Evolutionary conservation across 2,329 filamentous ascomycete species (phyloP), one percentile per base, ranked within the genome.

Genomic region (Phoma herbarum): DNA sequence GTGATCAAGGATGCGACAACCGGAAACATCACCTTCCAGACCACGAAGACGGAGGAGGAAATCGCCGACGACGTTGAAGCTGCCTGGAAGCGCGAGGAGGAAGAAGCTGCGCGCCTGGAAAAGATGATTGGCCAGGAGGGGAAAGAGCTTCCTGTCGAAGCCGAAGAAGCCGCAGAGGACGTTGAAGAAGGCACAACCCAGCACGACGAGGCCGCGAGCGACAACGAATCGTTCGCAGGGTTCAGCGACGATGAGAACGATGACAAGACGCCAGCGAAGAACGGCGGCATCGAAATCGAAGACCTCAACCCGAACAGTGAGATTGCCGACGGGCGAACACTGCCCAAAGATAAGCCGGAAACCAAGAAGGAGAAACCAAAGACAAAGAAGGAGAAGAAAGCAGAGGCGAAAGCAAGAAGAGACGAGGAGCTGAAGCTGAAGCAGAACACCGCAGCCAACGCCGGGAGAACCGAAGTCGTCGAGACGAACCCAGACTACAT

Each of bases 1-100:
- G 84, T 99, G n/a, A 81, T 96, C 41, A 86, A 84, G 61, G 79
- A 83, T 23, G 68, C 66, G 0, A 67, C 70, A 2, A 83, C 89
- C 28, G 87, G 87, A 8, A 73, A 70, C 16, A 62, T 82, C 5
- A 75, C 79, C 6, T 83, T 80, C 57, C 66, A 69, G 60, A 74
- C 74, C 25, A 64, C 66, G 25, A 71, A 74, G 61, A 67, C 64
- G 9, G 69, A 66, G 49, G 66, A 68, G 43, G 62, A 74, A 66
- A 37, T 68, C 59, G 64, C 59, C 37, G 57, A 59, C 39, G 67
- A 71, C 48, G 63, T 66, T 0, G 65, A 71, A 46, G 66, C 66
- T 41, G 64, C 63, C 18, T 66, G 59, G 58, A 60, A 66, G 28
- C 62, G 61, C 22, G 61, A 69, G 35, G 67, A 70, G 35, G 63